Evolutionary conservation across 2,329 filamentous ascomycete species (phyloP).

Genomic region (Pseudogymnoascus sp.): DNA sequence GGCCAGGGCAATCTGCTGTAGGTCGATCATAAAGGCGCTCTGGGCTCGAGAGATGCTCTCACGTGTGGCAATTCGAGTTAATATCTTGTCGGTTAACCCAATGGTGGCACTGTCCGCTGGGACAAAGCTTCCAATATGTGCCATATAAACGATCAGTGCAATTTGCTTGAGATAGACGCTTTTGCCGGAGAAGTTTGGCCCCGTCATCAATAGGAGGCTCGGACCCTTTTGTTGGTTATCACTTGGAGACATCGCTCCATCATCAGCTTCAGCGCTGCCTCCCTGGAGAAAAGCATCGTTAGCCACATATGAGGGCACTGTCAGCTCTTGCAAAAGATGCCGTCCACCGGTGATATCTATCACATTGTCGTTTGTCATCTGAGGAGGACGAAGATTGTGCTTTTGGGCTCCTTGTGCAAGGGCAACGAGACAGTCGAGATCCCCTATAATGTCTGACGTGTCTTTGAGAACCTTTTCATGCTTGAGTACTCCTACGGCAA

Average conservation of each 20-base stretch:
- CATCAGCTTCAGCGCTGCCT: conserved; percentile 37
- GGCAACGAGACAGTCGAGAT: conserved; percentile 79
- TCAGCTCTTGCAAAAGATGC: conserved; percentile 80
- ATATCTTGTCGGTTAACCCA: conserved; percentile 84
- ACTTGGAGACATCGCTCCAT: not conserved
- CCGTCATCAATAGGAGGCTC: conserved; percentile 74
- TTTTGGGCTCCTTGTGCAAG: conserved; percentile 68
- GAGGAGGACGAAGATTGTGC: conserved; percentile 64
- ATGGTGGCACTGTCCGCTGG: conserved; percentile 70
- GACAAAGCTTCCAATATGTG: conserved; percentile 88
- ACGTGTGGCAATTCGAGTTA: conserved; percentile 74
- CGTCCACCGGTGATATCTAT: conserved; percentile 71
- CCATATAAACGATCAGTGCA: conserved; percentile 83
- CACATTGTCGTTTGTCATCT: conserved; percentile 61
- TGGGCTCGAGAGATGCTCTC: conserved; percentile 53
- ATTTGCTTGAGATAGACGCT: conserved; percentile 93
- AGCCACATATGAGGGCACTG: conserved; percentile 70
- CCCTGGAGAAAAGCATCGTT: conserved; percentile 70
- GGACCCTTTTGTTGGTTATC: conserved; percentile 33
- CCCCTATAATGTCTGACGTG: conserved; percentile 75
- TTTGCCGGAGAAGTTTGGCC: conserved; percentile 94
- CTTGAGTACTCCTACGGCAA: conserved; percentile 63
- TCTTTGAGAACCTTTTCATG: conserved; percentile 57
- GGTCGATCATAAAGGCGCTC: conserved; percentile 64
- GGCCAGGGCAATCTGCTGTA: conserved; percentile 77